Percentiles rank a stretch among this genome's conserved stretches.
Conservation (phyloP, 2,329 filamentous ascomycete genomes). For the Colletotrichum sidae region DNA sequence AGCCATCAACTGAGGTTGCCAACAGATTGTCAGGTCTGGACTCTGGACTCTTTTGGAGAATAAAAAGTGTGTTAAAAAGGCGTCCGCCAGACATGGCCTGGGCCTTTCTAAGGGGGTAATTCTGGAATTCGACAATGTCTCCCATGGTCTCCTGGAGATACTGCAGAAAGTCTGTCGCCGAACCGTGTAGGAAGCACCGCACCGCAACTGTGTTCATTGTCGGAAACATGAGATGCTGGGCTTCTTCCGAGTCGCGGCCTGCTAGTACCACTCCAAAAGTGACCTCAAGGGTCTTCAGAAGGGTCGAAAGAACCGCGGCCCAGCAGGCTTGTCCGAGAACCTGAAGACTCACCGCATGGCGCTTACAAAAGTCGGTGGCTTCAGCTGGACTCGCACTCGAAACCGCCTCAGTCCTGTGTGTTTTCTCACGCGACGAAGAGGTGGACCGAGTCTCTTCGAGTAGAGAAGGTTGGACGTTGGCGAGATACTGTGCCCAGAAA, state of each 20-base stretch:
- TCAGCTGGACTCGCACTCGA: slow-evolving; percentile 30
- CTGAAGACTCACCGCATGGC: slow-evolving; percentile 77
- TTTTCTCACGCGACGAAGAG: slow-evolving; percentile 42
- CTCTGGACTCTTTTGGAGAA: slow-evolving; percentile 58
- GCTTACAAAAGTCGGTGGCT: slow-evolving; percentile 70
- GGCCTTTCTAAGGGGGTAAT: slow-evolving; percentile 80
- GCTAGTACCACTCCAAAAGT: slow-evolving; percentile 87
- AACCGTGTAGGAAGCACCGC: slow-evolving; percentile 78
- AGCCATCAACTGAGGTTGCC: slow-evolving; percentile 72
- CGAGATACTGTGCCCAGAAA: slow-evolving; percentile 81
- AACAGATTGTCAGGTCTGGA: slow-evolving; percentile 47
- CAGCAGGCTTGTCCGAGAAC: slow-evolving; percentile 82
- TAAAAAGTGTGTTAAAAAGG: slow-evolving; percentile 68
- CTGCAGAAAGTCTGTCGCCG: slow-evolving; percentile 70
- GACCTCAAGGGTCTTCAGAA: slow-evolving; percentile 75
- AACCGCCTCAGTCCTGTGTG: slow-evolving; percentile 54
- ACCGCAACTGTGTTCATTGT: slow-evolving; percentile 92
- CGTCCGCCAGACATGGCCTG: slow-evolving; percentile 54
- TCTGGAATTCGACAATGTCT: slow-evolving; percentile 76
- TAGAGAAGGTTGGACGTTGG: slow-evolving; percentile 56
- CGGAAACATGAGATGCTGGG: slow-evolving; percentile 80
- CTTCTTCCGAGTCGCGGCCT: slow-evolving; percentile 80
- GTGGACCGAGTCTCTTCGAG: slow-evolving; percentile 45
- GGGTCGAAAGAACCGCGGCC: slow-evolving; percentile 75
- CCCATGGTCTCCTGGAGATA: slow-evolving; percentile 80